Conservation (phyloP, 148 eudicot genomes). For the Euryodendron excelsum region DNA sequence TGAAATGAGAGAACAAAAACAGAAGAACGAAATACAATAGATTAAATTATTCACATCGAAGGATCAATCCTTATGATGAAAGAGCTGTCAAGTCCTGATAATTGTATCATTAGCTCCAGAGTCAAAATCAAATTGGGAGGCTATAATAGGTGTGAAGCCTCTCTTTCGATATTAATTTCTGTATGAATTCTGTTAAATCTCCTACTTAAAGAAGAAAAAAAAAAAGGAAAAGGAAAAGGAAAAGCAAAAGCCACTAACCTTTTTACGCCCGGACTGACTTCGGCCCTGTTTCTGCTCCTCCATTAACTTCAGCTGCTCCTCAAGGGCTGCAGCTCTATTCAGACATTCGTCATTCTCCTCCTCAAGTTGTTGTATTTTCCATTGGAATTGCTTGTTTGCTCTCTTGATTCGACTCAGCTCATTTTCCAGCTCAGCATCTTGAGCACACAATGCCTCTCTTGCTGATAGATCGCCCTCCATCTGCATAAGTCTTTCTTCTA, state of each 20-base stretch:
- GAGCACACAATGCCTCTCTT: slow-evolving; percentile 44
- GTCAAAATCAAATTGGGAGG: too few relatives aligned
- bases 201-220: too few relatives aligned
- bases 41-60: too few relatives aligned
- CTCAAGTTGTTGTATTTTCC: slow-evolving; percentile 57
- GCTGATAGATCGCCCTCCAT: slow-evolving; percentile 58
- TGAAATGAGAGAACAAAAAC: slow-evolving; percentile 7
- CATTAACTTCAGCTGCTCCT: slow-evolving; percentile 39
- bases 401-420: slow-evolving; percentile 53
- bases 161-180: too few relatives aligned
- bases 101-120: too few relatives aligned
- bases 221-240: not conserved
- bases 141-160: too few relatives aligned
- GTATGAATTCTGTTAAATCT: too few relatives aligned
- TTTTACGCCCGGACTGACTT: slow-evolving; percentile 11
- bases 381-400: slow-evolving; percentile 52
- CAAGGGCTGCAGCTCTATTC: slow-evolving; percentile 41
- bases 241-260: slow-evolving; percentile 14
- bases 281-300: slow-evolving; percentile 22
- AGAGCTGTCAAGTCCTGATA: too few relatives aligned
- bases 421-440: slow-evolving; percentile 58
- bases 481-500: slow-evolving; percentile 62
- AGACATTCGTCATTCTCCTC: slow-evolving; percentile 53
- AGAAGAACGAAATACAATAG: too few relatives aligned
- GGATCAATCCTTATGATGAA: too few relatives aligned